phyloP scores from a whole-genome alignment of 108 stramenopile genomes.

The Mediolabrus comicus region DNA sequence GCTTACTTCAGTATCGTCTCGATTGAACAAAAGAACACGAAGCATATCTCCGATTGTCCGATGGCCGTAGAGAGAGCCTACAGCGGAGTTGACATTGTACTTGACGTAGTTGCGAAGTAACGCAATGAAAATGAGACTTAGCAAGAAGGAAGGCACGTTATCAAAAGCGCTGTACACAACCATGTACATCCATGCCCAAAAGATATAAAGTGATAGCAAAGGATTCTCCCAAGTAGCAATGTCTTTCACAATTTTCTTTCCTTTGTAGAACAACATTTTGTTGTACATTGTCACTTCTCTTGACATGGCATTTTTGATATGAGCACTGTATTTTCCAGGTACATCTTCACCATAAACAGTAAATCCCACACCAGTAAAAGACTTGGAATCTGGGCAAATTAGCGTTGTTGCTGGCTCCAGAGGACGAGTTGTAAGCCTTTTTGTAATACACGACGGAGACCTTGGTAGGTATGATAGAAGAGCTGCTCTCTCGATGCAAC shows the following conservation, averaged over 20 bases:
- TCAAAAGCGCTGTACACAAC: conserved; percentile 35
- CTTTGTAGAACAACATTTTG: conserved; percentile 17
- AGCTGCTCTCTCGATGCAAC: conserved; percentile 55
- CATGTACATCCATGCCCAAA: conserved; percentile 62
- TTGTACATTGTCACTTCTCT: conserved; percentile 46
- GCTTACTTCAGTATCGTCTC: conserved; percentile 20
- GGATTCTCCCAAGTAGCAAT: conserved; percentile 52
- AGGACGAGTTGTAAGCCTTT: not conserved
- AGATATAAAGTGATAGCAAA: conserved; percentile 42
- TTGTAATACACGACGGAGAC: not conserved
- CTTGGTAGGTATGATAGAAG: conserved; percentile 58
- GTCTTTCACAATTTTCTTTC: conserved; percentile 24
- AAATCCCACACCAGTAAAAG: conserved; percentile 55
- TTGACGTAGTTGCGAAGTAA: conserved; percentile 48
- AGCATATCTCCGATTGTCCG: conserved; percentile 56
- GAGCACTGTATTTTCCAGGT: conserved; percentile 48
- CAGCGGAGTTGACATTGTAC: conserved; percentile 42
- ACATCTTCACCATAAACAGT: conserved; percentile 61
- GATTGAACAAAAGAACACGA: conserved; percentile 24
- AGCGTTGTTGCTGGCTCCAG: conserved; percentile 24
- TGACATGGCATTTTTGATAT: conserved; percentile 26
- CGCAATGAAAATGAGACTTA: conserved; percentile 37
- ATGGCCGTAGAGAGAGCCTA: conserved; percentile 43
- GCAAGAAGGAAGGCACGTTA: conserved; percentile 42
- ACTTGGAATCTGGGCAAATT: conserved; percentile 49